These are phyloP conservation scores for Ophiostoma piceae DNA, from an alignment of 2,329 filamentous ascomycete species.

Conservation along the genomic window DNA sequence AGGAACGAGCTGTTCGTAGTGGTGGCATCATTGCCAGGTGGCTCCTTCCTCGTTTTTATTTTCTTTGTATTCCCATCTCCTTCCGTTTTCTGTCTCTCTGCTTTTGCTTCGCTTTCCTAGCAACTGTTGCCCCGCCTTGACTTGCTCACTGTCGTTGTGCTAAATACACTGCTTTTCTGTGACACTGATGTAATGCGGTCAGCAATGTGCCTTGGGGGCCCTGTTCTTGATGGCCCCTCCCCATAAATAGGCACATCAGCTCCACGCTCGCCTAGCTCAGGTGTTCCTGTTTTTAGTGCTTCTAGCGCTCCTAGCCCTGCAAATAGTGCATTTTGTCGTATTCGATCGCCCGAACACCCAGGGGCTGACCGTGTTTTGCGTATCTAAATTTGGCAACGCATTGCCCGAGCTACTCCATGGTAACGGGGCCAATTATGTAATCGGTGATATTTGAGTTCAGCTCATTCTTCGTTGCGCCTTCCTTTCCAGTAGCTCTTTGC, in stretches of 20 bases:
- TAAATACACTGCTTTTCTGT: not conserved
- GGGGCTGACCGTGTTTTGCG: constrained; percentile 4
- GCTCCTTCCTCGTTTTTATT: not conserved
- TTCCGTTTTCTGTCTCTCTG: not conserved
- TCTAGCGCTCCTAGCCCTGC: not conserved
- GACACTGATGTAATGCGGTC: not conserved
- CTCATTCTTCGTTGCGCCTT: not conserved
- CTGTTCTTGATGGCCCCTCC: not conserved
- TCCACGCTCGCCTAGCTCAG: not conserved
- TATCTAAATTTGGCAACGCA: constrained; percentile 7
- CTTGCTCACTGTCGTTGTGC: not conserved
- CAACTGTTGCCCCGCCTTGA: not conserved
- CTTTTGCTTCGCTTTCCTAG: not conserved
- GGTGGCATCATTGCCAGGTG: not conserved
- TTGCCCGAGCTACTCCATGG: not conserved
- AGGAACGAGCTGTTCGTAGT: not conserved
- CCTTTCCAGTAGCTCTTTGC: not conserved
- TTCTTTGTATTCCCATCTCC: not conserved
- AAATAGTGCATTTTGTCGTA: constrained; percentile 3
- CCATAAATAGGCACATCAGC: not conserved
- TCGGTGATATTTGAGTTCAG: not conserved
- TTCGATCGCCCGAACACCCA: not conserved
- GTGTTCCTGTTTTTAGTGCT: constrained; percentile 1
- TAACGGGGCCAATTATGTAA: not conserved
- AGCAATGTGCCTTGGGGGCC: not conserved